phyloP scores from a whole-genome alignment of 2,329 filamentous ascomycete genomes.

The Sclerotinia nivalis region DNA sequence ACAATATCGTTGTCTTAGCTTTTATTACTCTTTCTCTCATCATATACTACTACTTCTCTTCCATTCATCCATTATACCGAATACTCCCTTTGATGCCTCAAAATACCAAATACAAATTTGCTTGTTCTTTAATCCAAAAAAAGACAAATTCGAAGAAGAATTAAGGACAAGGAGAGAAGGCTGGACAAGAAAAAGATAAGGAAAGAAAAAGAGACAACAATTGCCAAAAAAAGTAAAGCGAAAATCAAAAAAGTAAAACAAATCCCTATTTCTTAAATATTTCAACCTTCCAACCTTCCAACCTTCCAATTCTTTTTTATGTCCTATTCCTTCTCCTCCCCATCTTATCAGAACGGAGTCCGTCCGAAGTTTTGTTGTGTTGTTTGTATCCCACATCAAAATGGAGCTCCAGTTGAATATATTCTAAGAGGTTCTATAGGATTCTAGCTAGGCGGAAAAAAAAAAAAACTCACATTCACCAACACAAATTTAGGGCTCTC shows the following conservation, averaged over 20 bases:
- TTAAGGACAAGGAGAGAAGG: neutral
- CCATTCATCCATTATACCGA: neutral
- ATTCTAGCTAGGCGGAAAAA: slow-evolving; percentile 5
- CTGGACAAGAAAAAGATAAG: neutral
- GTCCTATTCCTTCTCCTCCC: neutral
- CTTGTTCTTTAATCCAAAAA: neutral
- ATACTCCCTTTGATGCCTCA: neutral
- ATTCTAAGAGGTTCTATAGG: slow-evolving; percentile 18
- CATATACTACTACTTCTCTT: neutral
- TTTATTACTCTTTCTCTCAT: neutral
- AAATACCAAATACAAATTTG: neutral
- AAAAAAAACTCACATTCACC: slow-evolving; percentile 18
- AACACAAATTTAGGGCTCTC: slow-evolving; percentile 10
- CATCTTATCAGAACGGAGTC: neutral
- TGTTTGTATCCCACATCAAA: neutral
- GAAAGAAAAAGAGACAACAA: neutral
- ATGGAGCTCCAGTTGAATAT: neutral
- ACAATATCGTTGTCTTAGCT: neutral
- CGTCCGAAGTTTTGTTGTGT: neutral
- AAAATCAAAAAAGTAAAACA: neutral
- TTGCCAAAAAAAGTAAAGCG: neutral
- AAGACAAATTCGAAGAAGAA: neutral
- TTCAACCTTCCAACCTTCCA: neutral
- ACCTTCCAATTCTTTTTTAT: too few species aligned
- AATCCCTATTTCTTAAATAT: neutral